phyloP scores from a whole-genome alignment of 1,139 yeast genomes.

The Blastobotrys raffinosifermentans region DNA sequence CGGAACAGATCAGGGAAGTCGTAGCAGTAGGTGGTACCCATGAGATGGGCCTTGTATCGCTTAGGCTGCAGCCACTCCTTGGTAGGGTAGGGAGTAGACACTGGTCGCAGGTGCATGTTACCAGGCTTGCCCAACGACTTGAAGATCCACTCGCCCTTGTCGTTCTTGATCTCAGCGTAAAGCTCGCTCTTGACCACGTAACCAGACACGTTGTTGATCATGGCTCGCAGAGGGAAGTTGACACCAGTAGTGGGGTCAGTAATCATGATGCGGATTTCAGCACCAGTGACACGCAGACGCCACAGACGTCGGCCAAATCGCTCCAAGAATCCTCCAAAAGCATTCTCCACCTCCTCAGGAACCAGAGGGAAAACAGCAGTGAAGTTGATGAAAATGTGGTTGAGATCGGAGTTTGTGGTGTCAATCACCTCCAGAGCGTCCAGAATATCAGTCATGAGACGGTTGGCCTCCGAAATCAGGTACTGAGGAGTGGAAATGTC shows the following conservation, averaged over 20 bases:
- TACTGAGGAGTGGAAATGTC: slow-evolving; percentile 91
- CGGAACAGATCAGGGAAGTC: slow-evolving; percentile 99
- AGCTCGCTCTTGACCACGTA: slow-evolving; percentile 94
- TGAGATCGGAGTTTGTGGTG: slow-evolving; percentile 89
- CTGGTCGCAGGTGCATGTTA: slow-evolving; percentile 93
- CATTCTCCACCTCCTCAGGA: slow-evolving; percentile 95
- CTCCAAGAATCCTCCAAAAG: slow-evolving; percentile 95
- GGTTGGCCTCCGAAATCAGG: slow-evolving; percentile 90
- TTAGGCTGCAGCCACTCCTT: slow-evolving; percentile 98
- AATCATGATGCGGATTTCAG: slow-evolving; percentile 94
- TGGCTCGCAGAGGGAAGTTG: slow-evolving; percentile 93
- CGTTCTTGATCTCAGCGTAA: slow-evolving; percentile 88
- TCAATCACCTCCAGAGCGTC: slow-evolving; percentile 94
- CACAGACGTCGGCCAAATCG: slow-evolving; percentile 95
- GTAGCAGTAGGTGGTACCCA: slow-evolving; percentile 97
- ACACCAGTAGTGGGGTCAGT: slow-evolving; percentile 81
- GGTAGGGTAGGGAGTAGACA: slow-evolving; percentile 93
- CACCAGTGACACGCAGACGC: slow-evolving; percentile 95
- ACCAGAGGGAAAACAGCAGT: slow-evolving; percentile 90
- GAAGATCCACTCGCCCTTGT: slow-evolving; percentile 94
- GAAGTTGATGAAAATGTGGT: slow-evolving; percentile 93
- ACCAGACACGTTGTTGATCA: slow-evolving; percentile 93
- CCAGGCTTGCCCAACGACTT: slow-evolving; percentile 84
- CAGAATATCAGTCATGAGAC: slow-evolving; percentile 90
- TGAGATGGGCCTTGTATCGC: slow-evolving; percentile 94